These are phyloP conservation scores for Lentinula aciculospora DNA, from an alignment of 768 basidiomycete species.

Conservation along the genomic window DNA sequence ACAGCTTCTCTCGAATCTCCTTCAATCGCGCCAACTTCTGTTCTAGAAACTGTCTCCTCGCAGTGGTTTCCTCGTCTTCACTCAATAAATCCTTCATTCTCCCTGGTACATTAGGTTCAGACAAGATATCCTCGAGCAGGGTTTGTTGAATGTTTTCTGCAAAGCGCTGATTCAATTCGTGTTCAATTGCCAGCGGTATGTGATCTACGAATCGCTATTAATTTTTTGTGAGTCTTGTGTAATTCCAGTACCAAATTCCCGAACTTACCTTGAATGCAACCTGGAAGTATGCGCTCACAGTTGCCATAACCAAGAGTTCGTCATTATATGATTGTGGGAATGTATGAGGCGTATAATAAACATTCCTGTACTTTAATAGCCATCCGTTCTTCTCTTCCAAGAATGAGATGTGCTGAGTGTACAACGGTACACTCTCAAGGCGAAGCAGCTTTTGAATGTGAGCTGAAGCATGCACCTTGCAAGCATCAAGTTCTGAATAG, in stretches of 20 bases:
- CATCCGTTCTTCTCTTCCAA: constrained; percentile 17
- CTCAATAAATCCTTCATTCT: constrained; percentile 25
- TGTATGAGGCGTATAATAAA: background rate
- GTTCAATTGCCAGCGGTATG: constrained; percentile 45
- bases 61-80: constrained; percentile 33
- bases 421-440: constrained; percentile 33
- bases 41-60: constrained; percentile 23
- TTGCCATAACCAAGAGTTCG: constrained; percentile 47
- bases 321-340: constrained; percentile 19
- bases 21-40: constrained; percentile 19
- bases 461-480: constrained; percentile 15
- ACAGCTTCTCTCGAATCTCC: constrained; percentile 27
- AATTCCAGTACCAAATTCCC: background rate
- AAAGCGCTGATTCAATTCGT: constrained; percentile 34
- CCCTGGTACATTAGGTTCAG: constrained; percentile 13
- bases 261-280: constrained; percentile 44
- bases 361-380: constrained; percentile 15
- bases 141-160: constrained; percentile 25
- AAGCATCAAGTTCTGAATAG: constrained; percentile 6
- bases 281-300: constrained; percentile 51
- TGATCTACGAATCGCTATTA: constrained; percentile 50
- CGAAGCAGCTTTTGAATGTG: constrained; percentile 26
- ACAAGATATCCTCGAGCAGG: constrained; percentile 25
- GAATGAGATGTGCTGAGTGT: constrained; percentile 28
- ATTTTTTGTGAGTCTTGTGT: background rate